A percentile compares a stretch with the other conserved stretches of the same genome.
Conservation (phyloP, 805 yeast genomes). For the Nakazawaea populi region DNA sequence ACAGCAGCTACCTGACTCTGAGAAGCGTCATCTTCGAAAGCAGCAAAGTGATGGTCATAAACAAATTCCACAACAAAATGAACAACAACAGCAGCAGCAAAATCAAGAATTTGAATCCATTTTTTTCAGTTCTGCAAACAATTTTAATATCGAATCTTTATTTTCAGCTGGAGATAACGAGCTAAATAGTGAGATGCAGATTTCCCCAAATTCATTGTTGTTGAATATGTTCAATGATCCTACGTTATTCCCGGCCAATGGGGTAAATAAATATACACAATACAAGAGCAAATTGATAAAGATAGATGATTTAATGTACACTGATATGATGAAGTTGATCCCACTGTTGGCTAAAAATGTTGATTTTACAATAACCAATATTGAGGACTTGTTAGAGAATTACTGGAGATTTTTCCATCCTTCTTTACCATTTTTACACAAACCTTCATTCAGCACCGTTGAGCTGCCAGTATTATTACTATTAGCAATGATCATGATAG, state of each 20-base stretch:
- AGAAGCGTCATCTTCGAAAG: no score
- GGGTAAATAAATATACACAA: not conserved
- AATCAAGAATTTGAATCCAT: not conserved
- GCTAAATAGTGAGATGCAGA: not conserved
- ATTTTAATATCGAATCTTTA: constrained; percentile 8
- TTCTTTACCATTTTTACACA: constrained; percentile 43
- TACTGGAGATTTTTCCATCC: constrained; percentile 56
- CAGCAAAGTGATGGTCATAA: no score
- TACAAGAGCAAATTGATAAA: constrained; percentile 6
- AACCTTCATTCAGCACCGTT: constrained; percentile 44
- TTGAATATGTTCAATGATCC: constrained; percentile 11
- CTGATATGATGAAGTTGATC: constrained; percentile 9
- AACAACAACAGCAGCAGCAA: not conserved
- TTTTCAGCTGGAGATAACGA: constrained; percentile 5
- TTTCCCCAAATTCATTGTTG: constrained; percentile 7
- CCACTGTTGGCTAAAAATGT: constrained; percentile 2
- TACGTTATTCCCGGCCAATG: constrained; percentile 6
- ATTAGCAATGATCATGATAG: constrained; percentile 50
- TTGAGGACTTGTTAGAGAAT: constrained; percentile 15
- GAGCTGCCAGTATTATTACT: constrained; percentile 46
- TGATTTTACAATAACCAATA: constrained; percentile 8
- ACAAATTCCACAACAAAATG: no score
- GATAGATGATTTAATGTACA: constrained; percentile 9
- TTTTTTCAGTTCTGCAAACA: not conserved
- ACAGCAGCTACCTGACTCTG: not conserved